phyloP scores from a whole-genome alignment of 208 protist species.

The Acanthamoeba polyphaga region DNA sequence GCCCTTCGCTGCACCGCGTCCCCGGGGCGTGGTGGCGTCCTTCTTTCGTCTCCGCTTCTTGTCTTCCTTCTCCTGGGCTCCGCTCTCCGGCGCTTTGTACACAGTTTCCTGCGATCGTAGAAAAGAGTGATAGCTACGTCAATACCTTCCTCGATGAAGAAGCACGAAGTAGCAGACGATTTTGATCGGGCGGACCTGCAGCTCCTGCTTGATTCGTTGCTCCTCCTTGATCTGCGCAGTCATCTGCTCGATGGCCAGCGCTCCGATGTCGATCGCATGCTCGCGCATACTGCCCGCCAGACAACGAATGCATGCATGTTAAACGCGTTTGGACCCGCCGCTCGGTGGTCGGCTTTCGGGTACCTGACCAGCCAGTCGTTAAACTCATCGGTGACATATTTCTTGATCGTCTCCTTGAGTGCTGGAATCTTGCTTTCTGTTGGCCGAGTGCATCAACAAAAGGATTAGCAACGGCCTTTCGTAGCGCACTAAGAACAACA shows the following conservation, averaged over 20 bases:
- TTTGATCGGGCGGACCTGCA: neutral
- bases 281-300: neutral
- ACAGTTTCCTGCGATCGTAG: neutral
- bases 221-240: neutral
- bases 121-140: neutral
- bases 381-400: neutral
- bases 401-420: conserved; percentile 53
- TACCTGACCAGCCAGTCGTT: conserved; percentile 45
- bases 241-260: conserved; percentile 30
- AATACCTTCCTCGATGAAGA: neutral
- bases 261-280: neutral
- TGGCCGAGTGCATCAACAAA: neutral
- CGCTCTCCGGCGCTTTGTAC: neutral
- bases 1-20: neutral
- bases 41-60: conserved; percentile 9
- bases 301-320: neutral
- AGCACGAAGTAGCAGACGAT: neutral
- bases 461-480: neutral
- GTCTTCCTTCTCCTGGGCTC: neutral
- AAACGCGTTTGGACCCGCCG: no score
- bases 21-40: neutral
- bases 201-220: neutral
- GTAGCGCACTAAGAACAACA: no score
- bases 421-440: conserved; percentile 45
- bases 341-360: neutral